Base-by-base conservation (phyloP, 2,329 filamentous ascomycete genomes). In the Ambrosiella cleistominuta region DNA sequence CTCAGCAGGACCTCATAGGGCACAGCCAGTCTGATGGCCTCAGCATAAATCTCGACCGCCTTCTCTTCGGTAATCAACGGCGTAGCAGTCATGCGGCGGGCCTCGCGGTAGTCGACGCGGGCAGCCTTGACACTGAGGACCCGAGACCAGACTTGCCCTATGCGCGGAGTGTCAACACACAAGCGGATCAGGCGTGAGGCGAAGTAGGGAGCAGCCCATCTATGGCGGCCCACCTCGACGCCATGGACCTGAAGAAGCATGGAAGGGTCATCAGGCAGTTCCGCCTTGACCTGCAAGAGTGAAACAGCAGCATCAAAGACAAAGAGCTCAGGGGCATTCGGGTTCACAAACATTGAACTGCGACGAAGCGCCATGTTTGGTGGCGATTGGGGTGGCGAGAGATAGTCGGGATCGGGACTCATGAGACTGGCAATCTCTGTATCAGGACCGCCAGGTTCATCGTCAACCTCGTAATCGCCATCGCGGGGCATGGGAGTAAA, bases 1-100 rank as follows among this genome's bases (percentile, higher is more conserved):
- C 93, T 86, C 65, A 97, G 78, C 27, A 94, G 81, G 64, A 98
- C 79, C 64, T 95, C 89, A 69, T 97, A 89, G 1, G 94, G 93
- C 9, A 98, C 83, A 5, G 85, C 88, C 50, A 97, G 68, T 11
- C 93, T 83, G 61, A 96, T 86, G 8, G 90, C 89, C 63, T 97
- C 93, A 0, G 86, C 80, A 45, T 81, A 82, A 7, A 96, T 70
- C 67, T 98, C 93, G 58, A 96, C 80, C 56, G 90, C 85, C 63
- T 81, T 88, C 61, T 95, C 88, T 36, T 89, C 82, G 11, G 51
- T 15, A 1, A 81, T 74, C 50, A 81, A 69, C 1, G 70, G 77
- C 0, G 79, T 78, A 9, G 67, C 69, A 12, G 79, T 75, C 67
- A 88, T 91, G 57, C 81, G 79, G 62, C 82, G 83, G 36, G 81